Conservation (phyloP, 2,329 filamentous ascomycete genomes). For the Graphilbum sp. region DNA sequence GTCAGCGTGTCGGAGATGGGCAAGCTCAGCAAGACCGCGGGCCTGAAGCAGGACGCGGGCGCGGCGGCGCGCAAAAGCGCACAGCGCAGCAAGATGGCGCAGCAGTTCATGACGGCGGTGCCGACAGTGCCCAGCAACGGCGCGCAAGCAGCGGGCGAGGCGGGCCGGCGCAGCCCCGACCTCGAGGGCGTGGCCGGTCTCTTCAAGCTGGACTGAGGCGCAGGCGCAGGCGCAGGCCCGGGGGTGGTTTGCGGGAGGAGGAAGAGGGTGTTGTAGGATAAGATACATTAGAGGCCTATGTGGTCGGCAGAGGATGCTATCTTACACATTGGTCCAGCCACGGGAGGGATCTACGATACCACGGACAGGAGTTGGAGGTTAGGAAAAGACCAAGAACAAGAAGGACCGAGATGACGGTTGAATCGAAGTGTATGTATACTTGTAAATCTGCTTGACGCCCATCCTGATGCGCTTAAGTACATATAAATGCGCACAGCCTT, state of each 20-base stretch:
- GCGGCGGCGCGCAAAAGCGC: slow-evolving; percentile 22
- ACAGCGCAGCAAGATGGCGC: slow-evolving; percentile 41
- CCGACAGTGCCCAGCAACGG: not conserved
- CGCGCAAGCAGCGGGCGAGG: slow-evolving; percentile 3
- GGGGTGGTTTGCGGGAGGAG: not conserved
- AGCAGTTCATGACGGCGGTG: slow-evolving; percentile 46
- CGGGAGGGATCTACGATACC: not conserved
- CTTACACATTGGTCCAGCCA: no score
- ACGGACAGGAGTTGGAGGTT: not conserved
- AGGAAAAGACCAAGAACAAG: not conserved
- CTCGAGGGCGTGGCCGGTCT: slow-evolving; percentile 39
- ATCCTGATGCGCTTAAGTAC: no score
- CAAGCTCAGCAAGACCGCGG: slow-evolving; percentile 47
- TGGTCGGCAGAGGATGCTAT: no score
- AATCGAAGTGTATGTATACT: no score
- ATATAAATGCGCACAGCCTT: no score
- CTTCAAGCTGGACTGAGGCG: slow-evolving; percentile 17
- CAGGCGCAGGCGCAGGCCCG: no score
- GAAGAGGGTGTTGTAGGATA: not conserved
- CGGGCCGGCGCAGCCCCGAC: slow-evolving; percentile 27
- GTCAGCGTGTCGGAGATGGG: slow-evolving; percentile 90
- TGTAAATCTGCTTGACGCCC: no score
- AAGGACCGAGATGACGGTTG: no score
- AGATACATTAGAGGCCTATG: no score
- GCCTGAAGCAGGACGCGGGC: slow-evolving; percentile 14